Evolutionary conservation across 805 yeast genomes (phyloP).

Genomic region (Suhomyces kilbournensis): DNA sequence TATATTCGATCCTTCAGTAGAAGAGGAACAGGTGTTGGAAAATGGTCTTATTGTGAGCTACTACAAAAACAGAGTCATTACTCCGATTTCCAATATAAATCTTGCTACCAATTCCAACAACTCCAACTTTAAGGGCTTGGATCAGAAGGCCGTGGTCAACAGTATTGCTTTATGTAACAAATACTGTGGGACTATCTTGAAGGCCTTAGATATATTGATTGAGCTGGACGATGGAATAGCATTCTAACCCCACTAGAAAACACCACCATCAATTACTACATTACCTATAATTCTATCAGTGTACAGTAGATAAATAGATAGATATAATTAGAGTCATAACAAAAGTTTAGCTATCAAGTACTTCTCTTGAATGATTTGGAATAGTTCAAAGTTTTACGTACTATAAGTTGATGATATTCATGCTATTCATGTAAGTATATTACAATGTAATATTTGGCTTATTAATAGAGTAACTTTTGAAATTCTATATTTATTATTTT

Average conservation of each 20-base stretch:
- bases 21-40: conserved; percentile 85
- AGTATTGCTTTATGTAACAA: conserved; percentile 57
- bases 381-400: too few species aligned
- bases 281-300: too few species aligned
- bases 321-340: too few species aligned
- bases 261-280: too few species aligned
- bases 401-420: too few species aligned
- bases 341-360: too few species aligned
- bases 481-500: too few species aligned
- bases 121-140: conserved; percentile 53
- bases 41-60: conserved; percentile 77
- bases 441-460: too few species aligned
- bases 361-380: too few species aligned
- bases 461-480: too few species aligned
- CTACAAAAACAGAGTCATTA: conserved; percentile 60
- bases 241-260: neutral
- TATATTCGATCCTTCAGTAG: conserved; percentile 81
- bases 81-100: conserved; percentile 73
- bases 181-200: conserved; percentile 60
- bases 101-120: conserved; percentile 50
- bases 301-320: too few species aligned
- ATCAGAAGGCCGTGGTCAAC: conserved; percentile 43
- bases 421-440: too few species aligned
- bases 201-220: conserved; percentile 52
- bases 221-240: conserved; percentile 32